Conservation (phyloP, 345 rosid genomes). For the Aethionema arabicum region DNA sequence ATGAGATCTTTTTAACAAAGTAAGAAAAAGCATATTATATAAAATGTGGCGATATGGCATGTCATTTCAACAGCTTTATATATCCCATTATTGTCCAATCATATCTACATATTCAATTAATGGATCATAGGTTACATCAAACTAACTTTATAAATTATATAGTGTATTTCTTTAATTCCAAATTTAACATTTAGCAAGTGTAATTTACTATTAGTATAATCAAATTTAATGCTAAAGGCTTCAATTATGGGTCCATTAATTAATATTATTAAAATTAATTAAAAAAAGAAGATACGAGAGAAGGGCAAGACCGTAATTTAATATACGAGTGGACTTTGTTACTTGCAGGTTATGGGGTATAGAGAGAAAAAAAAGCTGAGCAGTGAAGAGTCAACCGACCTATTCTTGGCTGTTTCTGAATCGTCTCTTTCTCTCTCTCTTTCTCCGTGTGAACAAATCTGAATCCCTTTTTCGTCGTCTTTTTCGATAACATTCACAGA, state of each 20-base stretch:
- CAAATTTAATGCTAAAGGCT: too few relatives aligned
- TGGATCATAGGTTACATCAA: constrained; percentile 32
- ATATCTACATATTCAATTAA: constrained; percentile 22
- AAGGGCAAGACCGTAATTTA: constrained; percentile 23
- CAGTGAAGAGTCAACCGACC: constrained; percentile 65
- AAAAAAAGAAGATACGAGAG: not conserved
- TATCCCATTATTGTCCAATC: constrained; percentile 33
- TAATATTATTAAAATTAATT: not conserved
- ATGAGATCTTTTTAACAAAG: constrained; percentile 1
- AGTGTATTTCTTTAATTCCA: too few relatives aligned
- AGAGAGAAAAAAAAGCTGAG: not conserved
- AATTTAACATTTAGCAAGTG: too few relatives aligned
- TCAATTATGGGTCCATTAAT: too few relatives aligned
- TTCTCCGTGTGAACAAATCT: constrained; percentile 34
- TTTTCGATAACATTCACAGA: constrained; percentile 16
- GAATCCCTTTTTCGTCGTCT: constrained; percentile 30
- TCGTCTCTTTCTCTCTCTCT: constrained; percentile 25
- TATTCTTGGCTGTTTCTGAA: constrained; percentile 45
- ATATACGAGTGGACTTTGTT: constrained; percentile 28
- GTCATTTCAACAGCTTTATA: constrained; percentile 31
- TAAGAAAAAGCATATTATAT: constrained; percentile 21
- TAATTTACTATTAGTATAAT: too few relatives aligned
- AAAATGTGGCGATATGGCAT: constrained; percentile 21
- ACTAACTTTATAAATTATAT: constrained; percentile 10
- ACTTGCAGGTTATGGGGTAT: constrained; percentile 6